Evolutionary conservation across 108 stramenopile genomes (phyloP).

Genomic region (Tribonema minus): DNA sequence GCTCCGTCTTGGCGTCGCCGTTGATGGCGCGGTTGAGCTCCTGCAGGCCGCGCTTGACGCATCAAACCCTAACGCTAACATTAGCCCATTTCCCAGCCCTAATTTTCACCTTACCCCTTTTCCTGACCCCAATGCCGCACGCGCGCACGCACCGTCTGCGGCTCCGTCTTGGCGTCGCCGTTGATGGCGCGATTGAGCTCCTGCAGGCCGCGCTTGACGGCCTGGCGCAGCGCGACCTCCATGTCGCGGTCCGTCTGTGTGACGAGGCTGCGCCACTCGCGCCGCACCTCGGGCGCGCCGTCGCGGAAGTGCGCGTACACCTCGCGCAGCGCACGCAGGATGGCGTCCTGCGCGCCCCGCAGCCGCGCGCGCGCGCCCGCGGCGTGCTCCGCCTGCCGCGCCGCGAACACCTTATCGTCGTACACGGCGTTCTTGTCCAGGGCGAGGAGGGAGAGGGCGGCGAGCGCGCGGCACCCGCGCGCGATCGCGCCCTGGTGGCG

Average conservation of each 20-base stretch:
- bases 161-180: slow-evolving; percentile 63
- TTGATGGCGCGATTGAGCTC: slow-evolving; percentile 62
- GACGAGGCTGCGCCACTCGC: slow-evolving; percentile 57
- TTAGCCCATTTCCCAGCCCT: no score
- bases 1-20: no score
- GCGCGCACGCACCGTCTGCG: slow-evolving; percentile 50
- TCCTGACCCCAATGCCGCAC: no score
- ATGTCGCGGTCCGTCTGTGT: slow-evolving; percentile 45
- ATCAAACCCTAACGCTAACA: no score
- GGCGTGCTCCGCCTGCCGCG: slow-evolving; percentile 53
- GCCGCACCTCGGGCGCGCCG: slow-evolving; percentile 58
- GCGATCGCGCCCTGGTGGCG: slow-evolving; percentile 19
- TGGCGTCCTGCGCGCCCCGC: slow-evolving; percentile 33
- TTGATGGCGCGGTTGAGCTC: slow-evolving; percentile 61
- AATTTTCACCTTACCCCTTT: no score
- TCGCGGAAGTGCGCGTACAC: slow-evolving; percentile 59
- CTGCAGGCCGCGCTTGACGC: slow-evolving; percentile 59
- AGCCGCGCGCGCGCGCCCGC: slow-evolving; percentile 17
- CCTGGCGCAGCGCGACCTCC: slow-evolving; percentile 52
- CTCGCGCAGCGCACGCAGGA: slow-evolving; percentile 43
- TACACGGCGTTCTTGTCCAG: slow-evolving; percentile 62
- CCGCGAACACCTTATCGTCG: slow-evolving; percentile 55
- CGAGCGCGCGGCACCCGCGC: slow-evolving; percentile 33
- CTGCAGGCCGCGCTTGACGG: slow-evolving; percentile 60
- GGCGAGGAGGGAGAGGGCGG: slow-evolving; percentile 43